phyloP scores from a whole-genome alignment of 1,284 basidiomycete species.

The Fomes fomentarius region DNA sequence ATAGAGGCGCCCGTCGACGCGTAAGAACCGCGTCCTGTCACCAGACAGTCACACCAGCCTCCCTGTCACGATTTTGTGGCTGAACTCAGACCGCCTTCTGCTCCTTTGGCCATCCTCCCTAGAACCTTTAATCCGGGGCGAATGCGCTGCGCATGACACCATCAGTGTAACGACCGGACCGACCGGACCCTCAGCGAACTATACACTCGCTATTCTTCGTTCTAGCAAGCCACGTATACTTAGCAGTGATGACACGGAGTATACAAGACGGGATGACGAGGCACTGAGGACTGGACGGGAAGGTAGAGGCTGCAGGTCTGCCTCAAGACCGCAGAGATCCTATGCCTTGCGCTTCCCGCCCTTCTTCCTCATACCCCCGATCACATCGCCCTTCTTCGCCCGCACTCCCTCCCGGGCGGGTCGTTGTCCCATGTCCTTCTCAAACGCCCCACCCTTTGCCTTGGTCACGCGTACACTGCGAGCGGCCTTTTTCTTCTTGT shows the following conservation, averaged over 20 bases:
- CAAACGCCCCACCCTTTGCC: conserved; percentile 31
- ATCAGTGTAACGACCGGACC: too few species aligned
- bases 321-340: conserved; percentile 10
- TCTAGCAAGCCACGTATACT: too few species aligned
- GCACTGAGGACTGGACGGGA: too few species aligned
- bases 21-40: conserved; percentile 21
- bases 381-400: conserved; percentile 41
- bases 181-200: too few species aligned
- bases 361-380: conserved; percentile 54
- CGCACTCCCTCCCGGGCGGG: conserved; percentile 38
- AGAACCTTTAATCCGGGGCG: neutral
- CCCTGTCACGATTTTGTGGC: conserved; percentile 2
- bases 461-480: conserved; percentile 20
- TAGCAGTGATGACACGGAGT: neutral
- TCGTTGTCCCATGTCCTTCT: conserved; percentile 38
- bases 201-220: too few species aligned
- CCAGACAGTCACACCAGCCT: conserved; percentile 11
- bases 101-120: too few species aligned
- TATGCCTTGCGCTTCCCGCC: conserved; percentile 43
- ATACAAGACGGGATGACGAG: too few species aligned
- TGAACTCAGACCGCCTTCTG: neutral
- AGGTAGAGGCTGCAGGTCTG: too few species aligned
- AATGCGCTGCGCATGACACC: too few species aligned
- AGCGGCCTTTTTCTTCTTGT: conserved; percentile 28
- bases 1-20: conserved; percentile 13